phyloP scores from a whole-genome alignment of 495 filamentous ascomycete genomes.

The Penicillium salamii region DNA sequence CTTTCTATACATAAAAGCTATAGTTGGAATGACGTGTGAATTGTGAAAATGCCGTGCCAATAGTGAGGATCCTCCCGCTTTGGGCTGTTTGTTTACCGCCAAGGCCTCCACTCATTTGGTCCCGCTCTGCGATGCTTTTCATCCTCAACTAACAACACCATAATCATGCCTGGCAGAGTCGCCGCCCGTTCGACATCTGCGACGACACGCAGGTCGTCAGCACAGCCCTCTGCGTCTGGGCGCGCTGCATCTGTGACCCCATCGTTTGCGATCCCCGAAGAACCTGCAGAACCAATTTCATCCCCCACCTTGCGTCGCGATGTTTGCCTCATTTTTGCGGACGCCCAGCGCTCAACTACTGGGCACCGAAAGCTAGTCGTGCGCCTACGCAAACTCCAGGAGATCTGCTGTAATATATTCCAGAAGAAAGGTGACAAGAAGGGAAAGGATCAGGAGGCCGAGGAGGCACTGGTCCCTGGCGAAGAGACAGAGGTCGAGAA shows the following conservation, averaged over 20 bases:
- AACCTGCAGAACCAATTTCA: conserved; percentile 53
- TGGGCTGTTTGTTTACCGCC: conserved; percentile 51
- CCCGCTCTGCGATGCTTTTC: conserved; percentile 25
- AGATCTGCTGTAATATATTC: conserved; percentile 79
- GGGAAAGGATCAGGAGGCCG: conserved; percentile 29
- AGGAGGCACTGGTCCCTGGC: conserved; percentile 39
- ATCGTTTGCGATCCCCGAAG: conserved; percentile 66
- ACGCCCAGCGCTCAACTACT: conserved; percentile 84
- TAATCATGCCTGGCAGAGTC: conserved; percentile 60
- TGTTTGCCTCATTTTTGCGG: conserved; percentile 75
- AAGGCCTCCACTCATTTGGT: conserved; percentile 22
- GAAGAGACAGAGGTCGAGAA: conserved; percentile 69
- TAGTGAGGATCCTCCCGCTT: conserved; percentile 26
- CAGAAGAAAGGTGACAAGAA: conserved; percentile 49
- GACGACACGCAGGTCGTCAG: conserved; percentile 56
- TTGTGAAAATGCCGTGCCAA: neutral
- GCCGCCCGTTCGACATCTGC: conserved; percentile 55
- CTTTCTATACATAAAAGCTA: too few relatives aligned
- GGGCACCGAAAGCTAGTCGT: conserved; percentile 87
- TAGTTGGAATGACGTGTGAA: neutral
- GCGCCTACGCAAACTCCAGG: conserved; percentile 81
- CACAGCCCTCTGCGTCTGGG: conserved; percentile 52
- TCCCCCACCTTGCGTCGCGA: conserved; percentile 69
- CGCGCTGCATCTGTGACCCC: conserved; percentile 62
- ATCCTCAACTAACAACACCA: conserved; percentile 17